phyloP scores from a whole-genome alignment of 192 early-diverging fungal species.

The Pilobolus umbonatus region DNA sequence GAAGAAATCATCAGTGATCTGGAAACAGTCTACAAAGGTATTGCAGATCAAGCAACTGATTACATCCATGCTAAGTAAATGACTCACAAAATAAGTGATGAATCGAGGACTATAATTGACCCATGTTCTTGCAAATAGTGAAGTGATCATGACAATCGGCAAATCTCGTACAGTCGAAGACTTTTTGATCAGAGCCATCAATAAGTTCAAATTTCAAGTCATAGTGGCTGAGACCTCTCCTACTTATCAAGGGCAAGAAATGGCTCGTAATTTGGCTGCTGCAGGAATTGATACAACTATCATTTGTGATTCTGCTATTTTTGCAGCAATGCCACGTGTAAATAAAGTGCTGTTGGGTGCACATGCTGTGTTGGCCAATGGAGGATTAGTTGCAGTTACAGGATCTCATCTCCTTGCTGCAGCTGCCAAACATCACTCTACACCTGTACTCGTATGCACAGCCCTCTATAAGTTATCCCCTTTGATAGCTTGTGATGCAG shows the following conservation, averaged over 20 bases:
- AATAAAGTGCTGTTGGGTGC: constrained; percentile 95
- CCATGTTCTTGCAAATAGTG: constrained; percentile 45
- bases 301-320: constrained; percentile 88
- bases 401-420: constrained; percentile 81
- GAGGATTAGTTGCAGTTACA: constrained; percentile 78
- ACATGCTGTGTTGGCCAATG: constrained; percentile 90
- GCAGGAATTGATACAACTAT: constrained; percentile 88
- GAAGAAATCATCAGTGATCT: constrained; percentile 91
- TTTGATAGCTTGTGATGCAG: constrained; percentile 83
- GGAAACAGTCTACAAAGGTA: constrained; percentile 69
- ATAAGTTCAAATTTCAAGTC: constrained; percentile 88
- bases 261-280: constrained; percentile 66
- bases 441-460: constrained; percentile 88
- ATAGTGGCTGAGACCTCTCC: constrained; percentile 92
- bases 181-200: constrained; percentile 83
- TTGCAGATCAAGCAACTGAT: constrained; percentile 80
- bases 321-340: constrained; percentile 96
- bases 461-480: constrained; percentile 88
- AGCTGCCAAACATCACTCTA: constrained; percentile 89
- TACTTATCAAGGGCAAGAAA: constrained; percentile 80
- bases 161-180: constrained; percentile 77
- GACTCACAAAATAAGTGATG: background rate
- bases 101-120: background rate
- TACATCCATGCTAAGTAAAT: constrained; percentile 91
- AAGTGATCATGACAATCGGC: constrained; percentile 93